Conservation (phyloP, 306 rosid genomes). For the Coriaria nepalensis region DNA sequence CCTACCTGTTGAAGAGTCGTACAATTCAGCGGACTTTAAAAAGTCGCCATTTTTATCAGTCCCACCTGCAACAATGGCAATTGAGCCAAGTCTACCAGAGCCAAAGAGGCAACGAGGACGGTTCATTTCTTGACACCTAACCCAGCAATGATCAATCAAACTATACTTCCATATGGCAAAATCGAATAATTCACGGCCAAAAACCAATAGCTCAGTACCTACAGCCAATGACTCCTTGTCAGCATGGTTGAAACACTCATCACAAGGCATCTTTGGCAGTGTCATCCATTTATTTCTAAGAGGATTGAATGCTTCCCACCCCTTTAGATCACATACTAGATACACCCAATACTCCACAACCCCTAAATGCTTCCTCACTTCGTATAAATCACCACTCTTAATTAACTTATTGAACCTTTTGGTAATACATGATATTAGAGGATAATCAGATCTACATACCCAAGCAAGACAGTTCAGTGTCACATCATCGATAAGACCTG, state of each 20-base stretch:
- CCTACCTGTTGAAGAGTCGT: conserved; percentile 15
- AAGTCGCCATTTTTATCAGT: conserved; percentile 14
- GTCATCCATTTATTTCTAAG: conserved; percentile 17
- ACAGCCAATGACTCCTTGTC: conserved; percentile 36
- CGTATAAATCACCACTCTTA: conserved; percentile 17
- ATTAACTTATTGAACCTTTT: conserved; percentile 19
- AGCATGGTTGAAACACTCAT: conserved; percentile 19
- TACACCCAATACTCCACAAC: conserved; percentile 26
- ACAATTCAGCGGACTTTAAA: conserved; percentile 20
- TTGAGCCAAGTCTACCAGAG: conserved; percentile 19
- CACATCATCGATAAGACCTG: conserved; percentile 27
- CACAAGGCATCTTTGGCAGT: conserved; percentile 23
- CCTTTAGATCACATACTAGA: conserved; percentile 15
- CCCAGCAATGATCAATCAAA: conserved; percentile 16
- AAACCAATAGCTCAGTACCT: conserved; percentile 21
- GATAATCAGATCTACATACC: conserved; percentile 20
- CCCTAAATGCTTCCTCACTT: conserved; percentile 19
- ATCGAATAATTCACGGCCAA: conserved; percentile 22
- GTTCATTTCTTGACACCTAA: conserved; percentile 16
- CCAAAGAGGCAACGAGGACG: conserved; percentile 24
- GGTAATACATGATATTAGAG: conserved; percentile 21
- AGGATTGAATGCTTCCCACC: conserved; percentile 31
- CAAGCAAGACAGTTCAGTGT: conserved; percentile 19
- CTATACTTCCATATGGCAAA: conserved; percentile 25
- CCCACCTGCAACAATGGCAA: conserved; percentile 31